A percentile compares a stretch with the other conserved stretches of the same genome.
These are phyloP conservation scores for Hordeum marinum DNA, from an alignment of 176 grass and related monocot species.

Conservation along the genomic window DNA sequence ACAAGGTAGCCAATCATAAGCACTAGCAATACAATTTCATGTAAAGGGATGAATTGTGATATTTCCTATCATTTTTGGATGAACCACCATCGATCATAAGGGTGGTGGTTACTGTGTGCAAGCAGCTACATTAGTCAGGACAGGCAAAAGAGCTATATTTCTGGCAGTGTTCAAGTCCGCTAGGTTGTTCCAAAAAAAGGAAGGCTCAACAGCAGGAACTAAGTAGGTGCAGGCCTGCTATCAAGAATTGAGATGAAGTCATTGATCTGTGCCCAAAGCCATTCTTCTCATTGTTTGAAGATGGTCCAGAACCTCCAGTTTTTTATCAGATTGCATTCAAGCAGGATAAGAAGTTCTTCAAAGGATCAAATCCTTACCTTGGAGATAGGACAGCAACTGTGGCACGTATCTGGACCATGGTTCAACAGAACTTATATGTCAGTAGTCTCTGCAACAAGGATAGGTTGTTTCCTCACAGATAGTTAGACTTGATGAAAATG, in stretches of 20 bases:
- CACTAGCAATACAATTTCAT: background rate
- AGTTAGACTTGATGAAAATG: too few species aligned
- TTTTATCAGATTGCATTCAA: too few species aligned
- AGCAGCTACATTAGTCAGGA: background rate
- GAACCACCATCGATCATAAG: background rate
- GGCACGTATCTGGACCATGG: too few species aligned
- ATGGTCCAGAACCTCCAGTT: too few species aligned
- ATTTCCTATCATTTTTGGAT: background rate
- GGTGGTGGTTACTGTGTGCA: background rate
- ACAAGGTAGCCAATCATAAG: background rate
- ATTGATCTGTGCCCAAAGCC: too few species aligned
- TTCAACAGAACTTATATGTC: too few species aligned
- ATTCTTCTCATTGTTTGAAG: too few species aligned
- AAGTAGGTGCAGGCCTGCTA: background rate
- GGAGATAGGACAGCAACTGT: too few species aligned
- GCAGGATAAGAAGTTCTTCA: too few species aligned
- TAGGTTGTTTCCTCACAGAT: too few species aligned
- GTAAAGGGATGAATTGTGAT: background rate
- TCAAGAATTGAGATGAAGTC: background rate
- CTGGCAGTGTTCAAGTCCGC: background rate
- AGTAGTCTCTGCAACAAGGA: too few species aligned
- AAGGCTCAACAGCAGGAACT: background rate
- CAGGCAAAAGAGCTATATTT: background rate
- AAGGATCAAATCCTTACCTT: too few species aligned
- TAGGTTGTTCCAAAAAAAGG: background rate